Percentiles rank a stretch among this genome's conserved stretches.
Conservation (phyloP, 352 stramenopile genomes). For the Phytophthora ohioensis region DNA sequence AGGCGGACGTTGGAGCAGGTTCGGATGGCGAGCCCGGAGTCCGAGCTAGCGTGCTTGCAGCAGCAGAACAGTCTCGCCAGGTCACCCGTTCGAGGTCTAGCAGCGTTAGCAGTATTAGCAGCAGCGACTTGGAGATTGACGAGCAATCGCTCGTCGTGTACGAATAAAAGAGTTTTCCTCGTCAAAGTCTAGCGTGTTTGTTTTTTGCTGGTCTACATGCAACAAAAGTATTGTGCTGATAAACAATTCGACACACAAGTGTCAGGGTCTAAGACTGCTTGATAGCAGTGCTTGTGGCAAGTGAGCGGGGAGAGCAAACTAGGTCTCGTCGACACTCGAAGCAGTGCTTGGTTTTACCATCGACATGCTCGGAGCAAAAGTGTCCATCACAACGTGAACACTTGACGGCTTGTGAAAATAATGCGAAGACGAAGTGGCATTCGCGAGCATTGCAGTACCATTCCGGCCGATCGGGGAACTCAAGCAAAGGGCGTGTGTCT, state of each 20-base stretch:
- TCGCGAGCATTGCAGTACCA: slow-evolving; percentile 79
- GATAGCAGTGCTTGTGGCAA: slow-evolving; percentile 8
- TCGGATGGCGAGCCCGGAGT: slow-evolving; percentile 33
- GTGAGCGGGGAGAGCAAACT: slow-evolving; percentile 19
- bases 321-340: slow-evolving; percentile 40
- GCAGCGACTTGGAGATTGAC: slow-evolving; percentile 40
- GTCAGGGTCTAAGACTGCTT: slow-evolving; percentile 24
- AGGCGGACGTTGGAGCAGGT: slow-evolving; percentile 23
- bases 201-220: slow-evolving; percentile 3
- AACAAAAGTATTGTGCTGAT: slow-evolving; percentile 6
- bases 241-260: slow-evolving; percentile 17
- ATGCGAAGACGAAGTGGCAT: slow-evolving; percentile 73
- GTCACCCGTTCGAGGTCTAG: slow-evolving; percentile 26
- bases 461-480: slow-evolving; percentile 67
- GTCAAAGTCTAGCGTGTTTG: slow-evolving; percentile 1
- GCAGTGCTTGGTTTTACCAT: slow-evolving; percentile 50
- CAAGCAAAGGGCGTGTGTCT: slow-evolving; percentile 30
- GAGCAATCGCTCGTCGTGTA: slow-evolving; percentile 47
- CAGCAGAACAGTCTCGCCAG: slow-evolving; percentile 37
- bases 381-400: slow-evolving; percentile 59
- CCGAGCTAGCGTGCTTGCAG: slow-evolving; percentile 31
- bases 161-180: slow-evolving; percentile 34
- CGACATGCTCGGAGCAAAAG: slow-evolving; percentile 68
- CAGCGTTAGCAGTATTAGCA: slow-evolving; percentile 39
- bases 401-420: slow-evolving; percentile 65